Evolutionary conservation across 345 rosid species (phyloP).

Genomic region (Rhodamnia rubescens): DNA sequence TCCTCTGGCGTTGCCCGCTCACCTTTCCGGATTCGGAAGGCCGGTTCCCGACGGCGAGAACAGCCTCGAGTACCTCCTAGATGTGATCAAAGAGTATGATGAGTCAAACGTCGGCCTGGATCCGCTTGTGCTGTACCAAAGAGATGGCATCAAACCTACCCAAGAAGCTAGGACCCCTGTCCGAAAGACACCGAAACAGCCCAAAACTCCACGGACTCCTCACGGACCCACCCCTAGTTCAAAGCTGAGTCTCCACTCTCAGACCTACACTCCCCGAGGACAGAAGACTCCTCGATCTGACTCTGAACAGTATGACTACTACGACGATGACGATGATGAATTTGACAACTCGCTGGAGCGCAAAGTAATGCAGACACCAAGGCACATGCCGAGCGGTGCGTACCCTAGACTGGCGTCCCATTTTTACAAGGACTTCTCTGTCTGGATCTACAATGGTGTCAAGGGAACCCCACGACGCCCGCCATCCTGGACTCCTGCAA

Average conservation of each 20-base stretch:
- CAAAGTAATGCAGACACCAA: conserved; percentile 21
- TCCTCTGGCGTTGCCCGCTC: conserved; percentile 33
- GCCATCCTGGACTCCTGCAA: conserved; percentile 56
- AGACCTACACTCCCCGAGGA: conserved; percentile 20
- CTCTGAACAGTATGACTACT: conserved; percentile 8
- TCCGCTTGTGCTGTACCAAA: conserved; percentile 47
- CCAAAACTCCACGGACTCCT: conserved; percentile 5
- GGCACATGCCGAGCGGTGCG: conserved; percentile 20
- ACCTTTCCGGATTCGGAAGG: conserved; percentile 56
- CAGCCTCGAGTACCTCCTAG: conserved; percentile 64
- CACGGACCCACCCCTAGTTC: conserved; percentile 14
- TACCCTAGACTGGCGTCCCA: conserved; percentile 51
- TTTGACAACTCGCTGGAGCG: conserved; percentile 47
- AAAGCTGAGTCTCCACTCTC: conserved; percentile 32
- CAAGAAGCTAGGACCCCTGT: conserved; percentile 29
- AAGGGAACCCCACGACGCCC: conserved; percentile 33
- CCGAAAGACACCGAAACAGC: conserved; percentile 23
- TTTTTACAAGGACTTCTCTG: conserved; percentile 53
- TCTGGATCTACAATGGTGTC: conserved; percentile 50
- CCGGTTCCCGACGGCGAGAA: conserved; percentile 70
- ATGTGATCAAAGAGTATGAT: conserved; percentile 63
- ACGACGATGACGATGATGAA: conserved; percentile 16
- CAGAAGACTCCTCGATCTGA: conserved; percentile 13
- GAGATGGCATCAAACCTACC: conserved; percentile 48
- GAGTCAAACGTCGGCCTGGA: conserved; percentile 55